Evolutionary conservation across 768 basidiomycete species (phyloP).

Genomic region (Chalciporus pseudorubinellus): DNA sequence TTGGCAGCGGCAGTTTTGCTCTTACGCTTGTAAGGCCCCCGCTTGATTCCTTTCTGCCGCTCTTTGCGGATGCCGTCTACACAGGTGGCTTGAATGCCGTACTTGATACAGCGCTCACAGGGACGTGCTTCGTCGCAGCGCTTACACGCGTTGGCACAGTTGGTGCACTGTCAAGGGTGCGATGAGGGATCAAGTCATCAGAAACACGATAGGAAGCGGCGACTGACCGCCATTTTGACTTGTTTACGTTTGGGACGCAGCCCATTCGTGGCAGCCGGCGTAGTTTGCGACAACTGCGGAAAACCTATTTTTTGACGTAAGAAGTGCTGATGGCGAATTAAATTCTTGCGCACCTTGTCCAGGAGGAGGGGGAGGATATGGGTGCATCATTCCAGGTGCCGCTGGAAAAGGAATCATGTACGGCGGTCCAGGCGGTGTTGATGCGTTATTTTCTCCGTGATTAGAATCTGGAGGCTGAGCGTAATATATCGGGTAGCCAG

Average conservation of each 20-base stretch:
- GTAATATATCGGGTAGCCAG: slow-evolving; percentile 34
- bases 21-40: slow-evolving; percentile 58
- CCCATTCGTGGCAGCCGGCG: slow-evolving; percentile 23
- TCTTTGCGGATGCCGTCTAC: slow-evolving; percentile 62
- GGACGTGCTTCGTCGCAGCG: slow-evolving; percentile 58
- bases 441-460: slow-evolving; percentile 35
- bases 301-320: slow-evolving; percentile 28
- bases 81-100: slow-evolving; percentile 56
- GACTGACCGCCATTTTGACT: slow-evolving; percentile 57
- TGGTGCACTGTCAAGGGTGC: slow-evolving; percentile 42
- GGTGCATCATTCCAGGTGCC: slow-evolving; percentile 43
- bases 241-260: slow-evolving; percentile 48
- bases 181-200: slow-evolving; percentile 1
- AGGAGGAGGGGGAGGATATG: slow-evolving; percentile 39
- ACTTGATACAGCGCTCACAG: slow-evolving; percentile 63
- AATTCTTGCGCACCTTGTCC: slow-evolving; percentile 34
- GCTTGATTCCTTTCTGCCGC: slow-evolving; percentile 58
- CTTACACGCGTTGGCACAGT: slow-evolving; percentile 56
- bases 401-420: slow-evolving; percentile 40
- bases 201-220: not conserved
- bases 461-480: slow-evolving; percentile 28
- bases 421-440: slow-evolving; percentile 27
- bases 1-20: slow-evolving; percentile 30
- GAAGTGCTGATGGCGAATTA: not conserved
- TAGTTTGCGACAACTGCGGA: slow-evolving; percentile 29